These are phyloP conservation scores for Ogataea degrootiae DNA, from an alignment of 805 yeast genomes.

Conservation along the genomic window DNA sequence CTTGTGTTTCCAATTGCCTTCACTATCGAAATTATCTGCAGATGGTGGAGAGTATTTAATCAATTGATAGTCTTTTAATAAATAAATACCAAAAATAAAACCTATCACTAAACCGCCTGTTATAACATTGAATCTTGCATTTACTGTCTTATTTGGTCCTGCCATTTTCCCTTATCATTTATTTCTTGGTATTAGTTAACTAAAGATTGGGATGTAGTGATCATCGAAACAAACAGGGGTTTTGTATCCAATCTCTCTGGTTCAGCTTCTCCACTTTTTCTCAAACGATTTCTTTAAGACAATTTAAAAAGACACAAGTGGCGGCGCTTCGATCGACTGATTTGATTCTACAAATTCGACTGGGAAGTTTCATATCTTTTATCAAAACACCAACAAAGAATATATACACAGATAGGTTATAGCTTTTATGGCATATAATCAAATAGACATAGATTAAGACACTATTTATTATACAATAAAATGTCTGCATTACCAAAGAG, in stretches of 20 bases:
- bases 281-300: no score
- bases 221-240: no score
- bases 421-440: neutral
- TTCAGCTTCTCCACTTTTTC: no score
- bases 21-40: constrained; percentile 32
- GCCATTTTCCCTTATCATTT: neutral
- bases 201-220: no score
- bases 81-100: constrained; percentile 22
- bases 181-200: no score
- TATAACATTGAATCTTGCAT: constrained; percentile 26
- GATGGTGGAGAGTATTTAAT: constrained; percentile 38
- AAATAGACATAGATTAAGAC: no score
- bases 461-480: neutral
- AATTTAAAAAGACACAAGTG: no score
- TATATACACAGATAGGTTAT: neutral
- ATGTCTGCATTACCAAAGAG: constrained; percentile 76
- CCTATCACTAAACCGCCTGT: constrained; percentile 25
- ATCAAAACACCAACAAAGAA: no score
- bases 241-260: no score
- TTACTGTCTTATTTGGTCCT: constrained; percentile 15
- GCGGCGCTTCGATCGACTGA: no score
- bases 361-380: no score
- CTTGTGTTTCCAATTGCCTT: constrained; percentile 34
- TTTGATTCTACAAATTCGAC: no score
- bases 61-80: constrained; percentile 31